Evolutionary conservation across 352 stramenopile species (phyloP).

Genomic region (Globisporangium cylindrosporum): DNA sequence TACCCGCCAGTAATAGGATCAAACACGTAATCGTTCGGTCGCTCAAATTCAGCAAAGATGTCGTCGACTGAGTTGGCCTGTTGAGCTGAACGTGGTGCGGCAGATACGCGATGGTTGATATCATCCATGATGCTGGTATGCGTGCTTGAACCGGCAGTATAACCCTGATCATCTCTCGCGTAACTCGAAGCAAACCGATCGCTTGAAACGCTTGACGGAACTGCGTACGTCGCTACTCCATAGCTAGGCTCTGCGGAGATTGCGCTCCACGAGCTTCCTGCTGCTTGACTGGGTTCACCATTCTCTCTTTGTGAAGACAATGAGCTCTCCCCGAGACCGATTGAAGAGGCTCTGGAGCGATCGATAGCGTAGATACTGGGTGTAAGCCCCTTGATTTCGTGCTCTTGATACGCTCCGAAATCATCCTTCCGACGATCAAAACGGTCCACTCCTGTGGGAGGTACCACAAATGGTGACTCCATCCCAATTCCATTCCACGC

Average conservation of each 20-base stretch:
- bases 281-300: neutral
- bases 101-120: conserved; percentile 17
- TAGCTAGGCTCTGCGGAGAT: conserved; percentile 25
- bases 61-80: conserved; percentile 52
- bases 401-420: conserved; percentile 1
- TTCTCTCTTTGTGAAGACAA: neutral
- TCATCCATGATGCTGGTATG: conserved; percentile 65
- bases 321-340: conserved; percentile 17
- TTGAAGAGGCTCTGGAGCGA: conserved; percentile 13
- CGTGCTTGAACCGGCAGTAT: neutral
- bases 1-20: conserved; percentile 57
- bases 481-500: conserved; percentile 16
- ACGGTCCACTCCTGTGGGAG: conserved; percentile 39
- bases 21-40: conserved; percentile 75
- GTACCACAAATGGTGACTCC: neutral
- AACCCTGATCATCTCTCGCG: conserved; percentile 1
- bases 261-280: conserved; percentile 39
- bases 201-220: conserved; percentile 28
- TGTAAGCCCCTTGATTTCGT: neutral
- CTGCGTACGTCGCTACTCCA: conserved; percentile 37
- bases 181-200: conserved; percentile 14
- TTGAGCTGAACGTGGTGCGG: neutral
- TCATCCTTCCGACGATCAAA: conserved; percentile 44
- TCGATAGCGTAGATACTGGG: conserved; percentile 5
- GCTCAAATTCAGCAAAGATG: conserved; percentile 75